Percentiles rank a stretch among this genome's conserved stretches.
Evolutionary conservation across 331 rosid genomes (phyloP).

Genomic region (Pyrus hybrid): DNA sequence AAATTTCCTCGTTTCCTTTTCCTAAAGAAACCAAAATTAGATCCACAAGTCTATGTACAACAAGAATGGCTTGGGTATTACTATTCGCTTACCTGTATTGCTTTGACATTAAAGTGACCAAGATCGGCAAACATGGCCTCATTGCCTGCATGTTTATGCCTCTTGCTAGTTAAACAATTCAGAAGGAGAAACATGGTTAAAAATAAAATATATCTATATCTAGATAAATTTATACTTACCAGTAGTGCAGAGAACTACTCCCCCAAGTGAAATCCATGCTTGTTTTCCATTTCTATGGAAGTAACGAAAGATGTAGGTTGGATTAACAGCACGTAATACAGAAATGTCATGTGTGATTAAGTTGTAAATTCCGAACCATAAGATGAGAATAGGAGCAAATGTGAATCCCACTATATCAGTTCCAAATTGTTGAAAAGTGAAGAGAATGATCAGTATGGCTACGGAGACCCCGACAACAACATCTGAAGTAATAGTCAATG

Average conservation of each 20-base stretch:
- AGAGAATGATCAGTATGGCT: constrained; percentile 27
- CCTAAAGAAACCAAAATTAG: too few relatives aligned
- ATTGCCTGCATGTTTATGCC: neutral
- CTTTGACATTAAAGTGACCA: constrained; percentile 12
- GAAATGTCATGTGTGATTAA: neutral
- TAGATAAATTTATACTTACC: neutral
- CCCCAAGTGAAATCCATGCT: constrained; percentile 20
- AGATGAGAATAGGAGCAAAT: constrained; percentile 28
- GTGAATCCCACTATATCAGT: constrained; percentile 53
- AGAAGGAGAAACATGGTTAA: too few relatives aligned
- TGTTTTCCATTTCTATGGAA: constrained; percentile 6
- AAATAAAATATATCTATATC: too few relatives aligned
- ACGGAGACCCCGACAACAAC: constrained; percentile 42
- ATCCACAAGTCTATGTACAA: too few relatives aligned
- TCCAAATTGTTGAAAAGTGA: constrained; percentile 42
- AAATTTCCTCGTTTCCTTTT: too few relatives aligned
- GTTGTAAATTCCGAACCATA: neutral
- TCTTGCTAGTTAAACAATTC: neutral
- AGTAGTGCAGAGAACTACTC: constrained; percentile 9
- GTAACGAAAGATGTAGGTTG: neutral
- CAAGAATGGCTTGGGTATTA: too few relatives aligned
- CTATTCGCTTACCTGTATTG: constrained; percentile 12
- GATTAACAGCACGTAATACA: constrained; percentile 10
- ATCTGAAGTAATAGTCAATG: constrained; percentile 5
- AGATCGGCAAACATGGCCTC: constrained; percentile 28